phyloP scores from a whole-genome alignment of 805 yeast genomes.

The Ogataea haglerorum region DNA sequence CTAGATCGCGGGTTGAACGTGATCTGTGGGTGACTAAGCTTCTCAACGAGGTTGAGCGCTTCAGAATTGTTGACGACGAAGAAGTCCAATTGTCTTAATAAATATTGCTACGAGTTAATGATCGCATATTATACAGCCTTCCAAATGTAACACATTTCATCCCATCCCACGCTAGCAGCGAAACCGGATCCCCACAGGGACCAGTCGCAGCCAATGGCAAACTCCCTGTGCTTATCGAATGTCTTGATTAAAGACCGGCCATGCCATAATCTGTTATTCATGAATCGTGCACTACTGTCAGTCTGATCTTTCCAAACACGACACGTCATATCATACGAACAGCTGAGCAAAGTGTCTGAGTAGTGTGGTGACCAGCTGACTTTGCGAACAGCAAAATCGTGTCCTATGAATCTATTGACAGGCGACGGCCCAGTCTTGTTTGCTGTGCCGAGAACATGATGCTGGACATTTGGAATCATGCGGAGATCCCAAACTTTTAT shows the following conservation, averaged over 20 bases:
- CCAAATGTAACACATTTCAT: slow-evolving; percentile 91
- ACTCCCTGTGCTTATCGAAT: slow-evolving; percentile 76
- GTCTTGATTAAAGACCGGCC: slow-evolving; percentile 52
- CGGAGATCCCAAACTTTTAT: slow-evolving; percentile 87
- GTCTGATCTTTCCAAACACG: slow-evolving; percentile 79
- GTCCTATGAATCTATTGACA: slow-evolving; percentile 75
- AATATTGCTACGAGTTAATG: slow-evolving; percentile 1
- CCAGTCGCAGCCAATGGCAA: slow-evolving; percentile 93
- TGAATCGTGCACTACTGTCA: slow-evolving; percentile 51
- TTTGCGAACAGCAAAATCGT: slow-evolving; percentile 82
- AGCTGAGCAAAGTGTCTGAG: slow-evolving; percentile 63
- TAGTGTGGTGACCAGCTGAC: slow-evolving; percentile 89
- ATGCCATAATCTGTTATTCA: slow-evolving; percentile 47
- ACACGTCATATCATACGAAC: slow-evolving; percentile 91
- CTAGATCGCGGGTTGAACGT: slow-evolving; percentile 76
- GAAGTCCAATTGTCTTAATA: slow-evolving; percentile 19
- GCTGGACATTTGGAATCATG: slow-evolving; percentile 43
- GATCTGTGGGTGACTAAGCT: slow-evolving; percentile 72
- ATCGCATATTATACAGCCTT: slow-evolving; percentile 45
- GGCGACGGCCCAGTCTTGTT: slow-evolving; percentile 61
- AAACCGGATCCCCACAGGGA: slow-evolving; percentile 96
- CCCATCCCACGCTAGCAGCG: slow-evolving; percentile 96
- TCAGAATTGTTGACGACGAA: slow-evolving; percentile 23
- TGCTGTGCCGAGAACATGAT: slow-evolving; percentile 37
- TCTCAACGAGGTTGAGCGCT: slow-evolving; percentile 44